phyloP scores from a whole-genome alignment of 495 filamentous ascomycete species.

The Neurospora tetraspora region DNA sequence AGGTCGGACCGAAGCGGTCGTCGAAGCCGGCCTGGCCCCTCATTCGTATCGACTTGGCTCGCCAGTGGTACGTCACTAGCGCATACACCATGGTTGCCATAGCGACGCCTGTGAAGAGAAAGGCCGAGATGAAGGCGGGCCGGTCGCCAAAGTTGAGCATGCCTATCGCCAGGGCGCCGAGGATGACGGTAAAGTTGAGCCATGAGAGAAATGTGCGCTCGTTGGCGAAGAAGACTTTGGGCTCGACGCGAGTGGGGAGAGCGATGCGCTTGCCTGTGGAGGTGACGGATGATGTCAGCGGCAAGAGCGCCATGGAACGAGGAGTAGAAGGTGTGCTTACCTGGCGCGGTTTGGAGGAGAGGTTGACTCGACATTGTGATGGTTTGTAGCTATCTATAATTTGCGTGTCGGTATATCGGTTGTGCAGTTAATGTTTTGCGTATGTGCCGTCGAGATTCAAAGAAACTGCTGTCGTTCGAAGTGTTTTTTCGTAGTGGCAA shows the following conservation, averaged over 20 bases:
- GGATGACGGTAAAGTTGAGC: constrained; percentile 98
- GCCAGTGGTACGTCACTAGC: constrained; percentile 90
- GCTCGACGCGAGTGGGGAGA: constrained; percentile 93
- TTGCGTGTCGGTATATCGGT: neutral
- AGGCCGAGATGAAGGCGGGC: constrained; percentile 81
- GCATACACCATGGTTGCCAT: constrained; percentile 96
- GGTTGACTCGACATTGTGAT: constrained; percentile 84
- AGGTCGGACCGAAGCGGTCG: constrained; percentile 84
- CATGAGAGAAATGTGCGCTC: constrained; percentile 98
- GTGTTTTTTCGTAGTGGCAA: neutral
- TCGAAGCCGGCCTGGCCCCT: constrained; percentile 93
- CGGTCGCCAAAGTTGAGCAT: constrained; percentile 97
- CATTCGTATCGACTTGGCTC: constrained; percentile 83
- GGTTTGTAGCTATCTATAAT: neutral
- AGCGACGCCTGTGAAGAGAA: constrained; percentile 86
- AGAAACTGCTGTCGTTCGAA: neutral
- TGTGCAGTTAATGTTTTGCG: neutral
- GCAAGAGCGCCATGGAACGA: neutral
- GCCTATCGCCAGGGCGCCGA: constrained; percentile 89
- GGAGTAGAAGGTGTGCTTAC: constrained; percentile 23
- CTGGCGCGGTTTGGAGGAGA: constrained; percentile 80
- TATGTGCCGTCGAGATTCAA: neutral
- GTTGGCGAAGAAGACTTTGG: constrained; percentile 99
- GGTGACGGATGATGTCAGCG: constrained; percentile 3
- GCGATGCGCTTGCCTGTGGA: constrained; percentile 87